These are phyloP conservation scores for Glutinoglossum americanum DNA, from an alignment of 495 filamentous ascomycete genomes.

Conservation along the genomic window DNA sequence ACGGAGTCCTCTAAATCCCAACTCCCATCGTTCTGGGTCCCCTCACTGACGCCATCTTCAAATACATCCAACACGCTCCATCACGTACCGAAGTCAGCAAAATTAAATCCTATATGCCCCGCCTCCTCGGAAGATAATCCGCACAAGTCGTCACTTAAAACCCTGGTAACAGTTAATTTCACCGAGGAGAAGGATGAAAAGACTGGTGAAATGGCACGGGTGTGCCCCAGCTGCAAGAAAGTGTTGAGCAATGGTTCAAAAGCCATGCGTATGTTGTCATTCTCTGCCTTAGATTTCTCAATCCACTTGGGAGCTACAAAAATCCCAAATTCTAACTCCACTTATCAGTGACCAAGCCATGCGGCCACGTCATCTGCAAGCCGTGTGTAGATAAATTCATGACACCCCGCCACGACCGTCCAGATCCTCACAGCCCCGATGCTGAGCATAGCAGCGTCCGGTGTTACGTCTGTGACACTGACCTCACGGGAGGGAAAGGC, in stretches of 20 bases:
- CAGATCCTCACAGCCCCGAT: background rate
- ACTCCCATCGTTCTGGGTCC: slow-evolving; percentile 90
- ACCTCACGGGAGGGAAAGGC: slow-evolving; percentile 34
- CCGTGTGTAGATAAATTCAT: slow-evolving; percentile 81
- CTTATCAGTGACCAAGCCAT: slow-evolving; percentile 54
- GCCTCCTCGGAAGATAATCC: slow-evolving; percentile 44
- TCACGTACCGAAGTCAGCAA: slow-evolving; percentile 37
- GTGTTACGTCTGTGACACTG: slow-evolving; percentile 79
- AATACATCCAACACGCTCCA: slow-evolving; percentile 22
- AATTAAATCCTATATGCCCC: slow-evolving; percentile 60
- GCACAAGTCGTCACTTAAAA: slow-evolving; percentile 67
- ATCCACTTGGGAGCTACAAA: background rate
- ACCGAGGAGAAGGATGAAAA: slow-evolving; percentile 44
- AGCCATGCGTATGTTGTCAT: slow-evolving; percentile 36
- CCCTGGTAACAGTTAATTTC: slow-evolving; percentile 60
- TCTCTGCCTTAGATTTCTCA: background rate
- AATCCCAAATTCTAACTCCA: background rate
- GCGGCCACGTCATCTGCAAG: slow-evolving; percentile 82
- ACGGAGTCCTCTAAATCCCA: slow-evolving; percentile 37
- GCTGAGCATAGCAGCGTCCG: slow-evolving; percentile 16
- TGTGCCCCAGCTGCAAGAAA: slow-evolving; percentile 83
- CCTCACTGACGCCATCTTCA: slow-evolving; percentile 52
- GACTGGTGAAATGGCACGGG: slow-evolving; percentile 29
- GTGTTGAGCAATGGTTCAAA: slow-evolving; percentile 61
- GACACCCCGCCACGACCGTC: slow-evolving; percentile 24